Evolutionary conservation across 2,329 filamentous ascomycete species (phyloP), one percentile per base, ranked within the genome.

Genomic region (Pochonia chlamydosporia): DNA sequence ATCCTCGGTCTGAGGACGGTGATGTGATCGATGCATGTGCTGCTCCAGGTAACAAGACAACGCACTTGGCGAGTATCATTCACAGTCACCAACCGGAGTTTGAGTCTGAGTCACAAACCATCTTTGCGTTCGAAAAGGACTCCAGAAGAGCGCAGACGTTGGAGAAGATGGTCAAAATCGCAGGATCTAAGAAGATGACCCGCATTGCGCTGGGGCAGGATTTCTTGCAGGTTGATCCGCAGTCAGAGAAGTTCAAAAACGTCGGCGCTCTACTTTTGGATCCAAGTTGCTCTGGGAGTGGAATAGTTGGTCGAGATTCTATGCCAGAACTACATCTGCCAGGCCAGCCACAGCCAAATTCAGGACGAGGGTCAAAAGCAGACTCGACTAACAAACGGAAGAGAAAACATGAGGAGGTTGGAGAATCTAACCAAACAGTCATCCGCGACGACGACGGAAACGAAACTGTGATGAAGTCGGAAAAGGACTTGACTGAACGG

Each of bases 21-120:
- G 82, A 93, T 59, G 73, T 95, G 8, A 80, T 97, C n/a, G 93
- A 99, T 65, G 88, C 88, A 0, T 97, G 92, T 63, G 89, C 93
- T 0, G 93, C 93, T 1, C 93, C 93, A 2, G 93, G 93, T 5
- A 99, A 99, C 66, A 99, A 99, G 69, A 97, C 93, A 1, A 97
- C 92, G 7, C 93, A 97, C 64, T 69, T 95, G 40, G 90, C 91
- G 1, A 86, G 89, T 2, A 80, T 96, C 4, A 60, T 93, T 42
- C 71, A 63, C 44, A 69, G 65, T 42, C 68, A 68, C 44, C 62
- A 61, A 3, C 64, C 65, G 1, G 69, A 67, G 35, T 63, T 62
- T 50, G 62, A 60, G 18, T 63, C 57, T 25, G 54, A 49, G 16
- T 51, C 56, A 25, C 65, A 68, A 40, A 62, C 54, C 1, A 84